Evolutionary conservation across 2,329 filamentous ascomycete genomes (phyloP).

Genomic region (Fusarium sp.): DNA sequence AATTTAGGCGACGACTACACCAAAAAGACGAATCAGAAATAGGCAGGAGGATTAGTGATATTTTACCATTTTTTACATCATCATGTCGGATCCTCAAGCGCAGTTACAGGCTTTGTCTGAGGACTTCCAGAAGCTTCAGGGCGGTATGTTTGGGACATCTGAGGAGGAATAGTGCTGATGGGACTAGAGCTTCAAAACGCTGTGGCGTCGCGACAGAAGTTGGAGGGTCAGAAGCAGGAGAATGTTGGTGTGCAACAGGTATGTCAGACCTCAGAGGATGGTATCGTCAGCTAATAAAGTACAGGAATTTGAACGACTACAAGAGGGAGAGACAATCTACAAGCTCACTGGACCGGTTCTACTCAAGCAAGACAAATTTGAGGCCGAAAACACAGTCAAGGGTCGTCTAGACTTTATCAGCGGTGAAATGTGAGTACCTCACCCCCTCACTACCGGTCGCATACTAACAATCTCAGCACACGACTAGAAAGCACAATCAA

Average conservation of each 20-base stretch:
- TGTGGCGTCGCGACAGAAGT: slow-evolving; percentile 85
- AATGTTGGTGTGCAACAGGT: slow-evolving; percentile 90
- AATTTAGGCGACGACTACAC: slow-evolving; percentile 31
- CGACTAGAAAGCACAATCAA: slow-evolving; percentile 65
- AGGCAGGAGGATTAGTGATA: slow-evolving; percentile 6
- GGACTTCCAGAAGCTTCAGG: slow-evolving; percentile 87
- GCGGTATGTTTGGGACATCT: slow-evolving; percentile 65
- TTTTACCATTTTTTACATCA: slow-evolving; percentile 7
- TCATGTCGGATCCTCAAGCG: slow-evolving; percentile 80
- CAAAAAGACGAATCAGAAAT: slow-evolving; percentile 13
- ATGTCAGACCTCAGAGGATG: not conserved
- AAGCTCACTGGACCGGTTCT: slow-evolving; percentile 94
- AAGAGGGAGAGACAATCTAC: slow-evolving; percentile 90
- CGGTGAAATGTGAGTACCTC: slow-evolving; percentile 82
- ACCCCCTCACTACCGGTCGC: not conserved
- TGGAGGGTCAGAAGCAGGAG: slow-evolving; percentile 94
- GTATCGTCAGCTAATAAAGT: slow-evolving; percentile 22
- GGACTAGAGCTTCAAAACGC: slow-evolving; percentile 79
- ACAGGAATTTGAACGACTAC: slow-evolving; percentile 84
- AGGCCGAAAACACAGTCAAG: slow-evolving; percentile 91
- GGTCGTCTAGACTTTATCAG: slow-evolving; percentile 91
- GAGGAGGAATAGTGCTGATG: slow-evolving; percentile 18
- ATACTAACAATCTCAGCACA: slow-evolving; percentile 47
- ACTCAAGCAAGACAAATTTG: slow-evolving; percentile 91
- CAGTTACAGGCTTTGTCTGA: slow-evolving; percentile 86